phyloP scores from a whole-genome alignment of 2,329 filamentous ascomycete genomes.

The Macrophomina pseudophaseolina region DNA sequence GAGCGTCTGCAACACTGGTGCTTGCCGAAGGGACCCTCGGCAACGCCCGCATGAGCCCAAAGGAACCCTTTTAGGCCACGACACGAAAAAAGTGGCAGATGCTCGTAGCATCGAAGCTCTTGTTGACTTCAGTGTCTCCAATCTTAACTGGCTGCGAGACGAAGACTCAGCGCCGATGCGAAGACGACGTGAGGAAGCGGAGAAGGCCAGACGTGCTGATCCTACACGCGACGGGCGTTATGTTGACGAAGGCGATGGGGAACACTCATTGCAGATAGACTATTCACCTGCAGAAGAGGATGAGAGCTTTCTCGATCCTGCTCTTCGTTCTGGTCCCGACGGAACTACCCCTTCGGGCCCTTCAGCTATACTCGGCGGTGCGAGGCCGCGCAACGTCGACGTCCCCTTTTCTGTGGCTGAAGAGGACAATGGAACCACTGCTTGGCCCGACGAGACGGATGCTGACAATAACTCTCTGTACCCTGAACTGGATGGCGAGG shows the following conservation, averaged over 20 bases:
- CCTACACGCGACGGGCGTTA: slow-evolving; percentile 53
- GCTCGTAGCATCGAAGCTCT: slow-evolving; percentile 87
- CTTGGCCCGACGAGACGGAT: slow-evolving; percentile 29
- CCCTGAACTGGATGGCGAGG: slow-evolving; percentile 34
- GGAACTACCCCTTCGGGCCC: slow-evolving; percentile 3
- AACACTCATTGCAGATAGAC: slow-evolving; percentile 11
- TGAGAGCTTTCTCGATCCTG: slow-evolving; percentile 23
- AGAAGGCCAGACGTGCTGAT: slow-evolving; percentile 55
- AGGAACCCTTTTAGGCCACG: slow-evolving; percentile 85
- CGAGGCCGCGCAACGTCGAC: slow-evolving; percentile 23
- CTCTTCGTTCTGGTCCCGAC: slow-evolving; percentile 14
- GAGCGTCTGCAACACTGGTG: slow-evolving; percentile 84
- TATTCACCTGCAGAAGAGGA: slow-evolving; percentile 14
- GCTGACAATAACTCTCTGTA: slow-evolving; percentile 34
- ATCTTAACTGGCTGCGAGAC: slow-evolving; percentile 79
- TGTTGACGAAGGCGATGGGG: slow-evolving; percentile 45
- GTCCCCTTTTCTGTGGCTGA: background rate
- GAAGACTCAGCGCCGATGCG: slow-evolving; percentile 50
- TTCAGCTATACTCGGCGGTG: slow-evolving; percentile 35
- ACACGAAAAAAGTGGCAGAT: slow-evolving; percentile 89
- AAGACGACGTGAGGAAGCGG: slow-evolving; percentile 59
- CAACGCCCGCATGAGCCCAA: slow-evolving; percentile 84
- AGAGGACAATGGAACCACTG: background rate
- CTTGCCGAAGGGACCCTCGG: slow-evolving; percentile 71
- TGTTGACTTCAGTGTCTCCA: slow-evolving; percentile 89